Base-by-base conservation (phyloP, 306 rosid genomes). In the Glycine tomentella region DNA sequence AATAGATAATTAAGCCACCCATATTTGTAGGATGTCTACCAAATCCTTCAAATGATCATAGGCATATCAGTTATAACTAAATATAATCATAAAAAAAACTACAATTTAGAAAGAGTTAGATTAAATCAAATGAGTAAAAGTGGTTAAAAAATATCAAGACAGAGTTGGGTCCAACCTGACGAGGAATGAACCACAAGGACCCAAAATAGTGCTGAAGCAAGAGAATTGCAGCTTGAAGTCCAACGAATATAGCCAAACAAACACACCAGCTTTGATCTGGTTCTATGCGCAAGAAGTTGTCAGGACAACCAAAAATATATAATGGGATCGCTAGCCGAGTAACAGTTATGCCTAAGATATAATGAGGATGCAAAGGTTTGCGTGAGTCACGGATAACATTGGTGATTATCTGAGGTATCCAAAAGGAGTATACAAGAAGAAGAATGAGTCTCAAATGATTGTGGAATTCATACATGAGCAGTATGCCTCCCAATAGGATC, bases 161-260 rank as follows among this genome's bases (percentile, higher is more conserved):
- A 67, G 66, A 75, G 69, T 79, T 77, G 53, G 78, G 58, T 40
- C 84, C 38, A 74, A 95, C 99, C 97, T 95, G 99, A 78, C 86
- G 98, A 83, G 99, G 99, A 84, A 95, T 93, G 94, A 95, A 95
- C 92, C 99, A 95, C 17, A 98, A 91, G 38, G 99, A 93, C 59
- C 99, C 99, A 15, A 93, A 85, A 86, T 90, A 90, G 85, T 95
- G 98, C 87, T 95, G 99, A 83, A 95, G 94, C 72, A 95, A 86
- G 89, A 95, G 99, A 86, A 90, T 62, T 20, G 89, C 82, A 4
- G 95, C 92, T 89, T 95, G 98, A 62, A 95, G 89, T 83, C 89
- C 90, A 81, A 86, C 77, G 80, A 91, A 95, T 45, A 88, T 72
- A 52, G 81, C 82, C 90, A 95, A 87, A 74, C 77, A 90, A 72